Evolutionary conservation across 257 asterid genomes (phyloP).

Genomic region (Phtheirospermum japonicum): DNA sequence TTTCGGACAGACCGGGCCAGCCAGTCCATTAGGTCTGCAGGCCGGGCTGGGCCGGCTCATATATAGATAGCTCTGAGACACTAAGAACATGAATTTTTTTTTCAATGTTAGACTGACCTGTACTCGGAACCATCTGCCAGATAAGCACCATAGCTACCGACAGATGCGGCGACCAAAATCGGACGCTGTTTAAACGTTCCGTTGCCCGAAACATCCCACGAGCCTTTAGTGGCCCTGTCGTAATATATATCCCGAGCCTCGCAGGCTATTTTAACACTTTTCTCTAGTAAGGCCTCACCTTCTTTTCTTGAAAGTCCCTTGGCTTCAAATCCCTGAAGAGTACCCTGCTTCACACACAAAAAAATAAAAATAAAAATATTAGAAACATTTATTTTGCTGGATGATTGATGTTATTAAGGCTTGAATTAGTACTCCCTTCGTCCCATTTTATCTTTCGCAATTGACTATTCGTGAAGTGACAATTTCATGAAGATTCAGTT

Average conservation of each 20-base stretch:
- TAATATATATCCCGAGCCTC: conserved; percentile 65
- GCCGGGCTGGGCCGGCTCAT: no score
- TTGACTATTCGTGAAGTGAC: no score
- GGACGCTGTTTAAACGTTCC: conserved; percentile 32
- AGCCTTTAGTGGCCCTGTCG: conserved; percentile 49
- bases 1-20: no score
- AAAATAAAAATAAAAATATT: background rate
- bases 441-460: no score
- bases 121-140: conserved; percentile 89
- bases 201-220: conserved; percentile 38
- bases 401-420: no score
- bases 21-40: no score
- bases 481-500: no score
- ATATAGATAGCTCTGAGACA: no score
- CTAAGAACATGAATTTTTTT: no score
- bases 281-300: conserved; percentile 56
- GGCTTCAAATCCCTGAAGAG: conserved; percentile 82
- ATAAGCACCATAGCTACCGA: conserved; percentile 88
- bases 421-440: no score
- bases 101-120: conserved; percentile 54
- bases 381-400: no score
- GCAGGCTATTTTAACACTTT: conserved; percentile 65
- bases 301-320: conserved; percentile 59
- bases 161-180: conserved; percentile 76
- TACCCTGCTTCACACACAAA: conserved; percentile 56